Base-by-base conservation (phyloP, 1,139 yeast genomes). In the Suhomyces kunorum region DNA sequence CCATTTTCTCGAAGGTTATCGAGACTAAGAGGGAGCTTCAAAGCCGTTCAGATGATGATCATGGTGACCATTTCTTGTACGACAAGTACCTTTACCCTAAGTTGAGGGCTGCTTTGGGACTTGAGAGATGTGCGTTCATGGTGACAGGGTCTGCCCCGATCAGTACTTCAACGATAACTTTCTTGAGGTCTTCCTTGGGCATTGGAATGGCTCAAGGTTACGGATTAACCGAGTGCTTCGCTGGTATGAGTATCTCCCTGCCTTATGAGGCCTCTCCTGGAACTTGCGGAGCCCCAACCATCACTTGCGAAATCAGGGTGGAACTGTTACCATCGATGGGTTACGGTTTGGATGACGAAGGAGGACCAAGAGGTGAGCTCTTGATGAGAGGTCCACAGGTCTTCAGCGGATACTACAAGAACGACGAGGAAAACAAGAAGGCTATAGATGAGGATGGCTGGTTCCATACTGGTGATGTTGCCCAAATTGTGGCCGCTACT, bases 141-240 rank as follows among this genome's bases (percentile, higher is more conserved):
- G 59, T 75, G 23, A 71, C 83, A 19, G 95, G 95, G 2, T 81
- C 89, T 24, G 95, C 95, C 4, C 94, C 95, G 15, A 76, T 86
- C 41, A 65, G 84, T 16, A 70, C 75, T 15, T 79, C 76, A 26
- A 81, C 87, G 8, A 64, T 82, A 34, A 61, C 68, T 38, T 84
- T 83, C 56, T 62, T 86, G 54, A 80, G 77, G 55, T 78, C 81
- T n/a, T 74, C 82, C 2, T 68, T 85, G 30, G 78, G 77, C 38
- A 58, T 76, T 40, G 84, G 83, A 16, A 56, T 84, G 39, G 59
- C 69, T 25, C 90, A 85, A 61, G 94, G 94, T 16, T 86, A 85
- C 57, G 95, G 95, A 1, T 66, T 83, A 44, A 86, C 94, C 4
- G 95, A 86, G 58, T 68, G 86, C 1, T 80, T 80, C 61, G 86